These are phyloP conservation scores for Gaertneriomyces semiglobifer DNA, from an alignment of 192 early-diverging fungal genomes.

Conservation along the genomic window DNA sequence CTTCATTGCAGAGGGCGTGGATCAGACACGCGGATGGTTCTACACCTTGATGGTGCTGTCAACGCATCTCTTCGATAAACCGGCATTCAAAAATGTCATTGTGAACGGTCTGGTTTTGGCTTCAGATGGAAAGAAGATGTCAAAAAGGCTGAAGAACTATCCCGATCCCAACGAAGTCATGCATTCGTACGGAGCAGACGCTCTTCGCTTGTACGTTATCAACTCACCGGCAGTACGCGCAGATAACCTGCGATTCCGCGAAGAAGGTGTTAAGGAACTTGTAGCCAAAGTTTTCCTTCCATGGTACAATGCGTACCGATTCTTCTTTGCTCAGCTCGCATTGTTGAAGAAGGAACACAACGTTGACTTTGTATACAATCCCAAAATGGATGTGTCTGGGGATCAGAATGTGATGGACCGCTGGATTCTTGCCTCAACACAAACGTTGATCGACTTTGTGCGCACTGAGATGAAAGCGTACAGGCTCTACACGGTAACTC, in stretches of 20 bases:
- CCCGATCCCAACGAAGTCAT: constrained; percentile 84
- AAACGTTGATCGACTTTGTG: constrained; percentile 91
- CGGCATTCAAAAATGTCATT: constrained; percentile 97
- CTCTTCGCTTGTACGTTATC: constrained; percentile 88
- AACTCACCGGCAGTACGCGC: constrained; percentile 97
- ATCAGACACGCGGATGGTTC: constrained; percentile 99
- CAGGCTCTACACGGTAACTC: constrained; percentile 96
- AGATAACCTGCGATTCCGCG: constrained; percentile 91
- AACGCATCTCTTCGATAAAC: constrained; percentile 89
- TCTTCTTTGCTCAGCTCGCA: constrained; percentile 88
- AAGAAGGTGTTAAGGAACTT: constrained; percentile 95
- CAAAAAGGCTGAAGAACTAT: constrained; percentile 97
- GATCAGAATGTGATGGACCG: constrained; percentile 94
- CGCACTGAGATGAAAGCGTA: constrained; percentile 92
- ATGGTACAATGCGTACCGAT: constrained; percentile 98
- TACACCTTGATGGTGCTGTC: constrained; percentile 97
- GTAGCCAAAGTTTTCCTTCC: constrained; percentile 92
- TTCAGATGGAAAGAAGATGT: constrained; percentile 99
- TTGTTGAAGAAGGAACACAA: constrained; percentile 82
- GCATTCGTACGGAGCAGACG: constrained; percentile 89
- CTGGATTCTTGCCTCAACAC: constrained; percentile 95
- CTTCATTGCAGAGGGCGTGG: constrained; percentile 99
- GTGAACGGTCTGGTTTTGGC: constrained; percentile 95
- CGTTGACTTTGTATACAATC: constrained; percentile 79
- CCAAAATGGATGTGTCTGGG: constrained; percentile 52